A percentile compares a stretch with the other conserved stretches of the same genome.
Conservation (phyloP, 805 yeast species). For the Saccharomycopsis amapae region DNA sequence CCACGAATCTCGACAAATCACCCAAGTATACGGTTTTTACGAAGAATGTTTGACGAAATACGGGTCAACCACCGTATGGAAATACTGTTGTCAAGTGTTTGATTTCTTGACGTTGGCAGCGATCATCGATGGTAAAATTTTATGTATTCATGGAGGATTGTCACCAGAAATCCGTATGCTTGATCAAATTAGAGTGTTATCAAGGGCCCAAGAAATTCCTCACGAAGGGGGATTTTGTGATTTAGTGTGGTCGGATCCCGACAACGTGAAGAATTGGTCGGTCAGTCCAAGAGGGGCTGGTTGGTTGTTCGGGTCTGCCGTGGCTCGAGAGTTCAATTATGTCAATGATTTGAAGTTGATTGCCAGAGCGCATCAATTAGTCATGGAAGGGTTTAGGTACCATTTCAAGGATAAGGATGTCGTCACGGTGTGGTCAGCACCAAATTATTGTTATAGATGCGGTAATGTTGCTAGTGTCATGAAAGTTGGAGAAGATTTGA, state of each 20-base stretch:
- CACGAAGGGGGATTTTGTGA: conserved; percentile 99
- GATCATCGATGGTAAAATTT: conserved; percentile 85
- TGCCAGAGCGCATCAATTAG: conserved; percentile 96
- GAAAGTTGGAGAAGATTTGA: conserved; percentile 84
- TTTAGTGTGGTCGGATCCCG: conserved; percentile 97
- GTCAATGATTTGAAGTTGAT: conserved; percentile 82
- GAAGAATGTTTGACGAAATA: conserved; percentile 92
- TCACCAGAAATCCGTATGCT: conserved; percentile 97
- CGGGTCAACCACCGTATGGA: conserved; percentile 94
- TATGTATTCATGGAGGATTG: conserved; percentile 96
- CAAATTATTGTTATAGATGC: conserved; percentile 94
- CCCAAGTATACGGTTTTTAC: conserved; percentile 98
- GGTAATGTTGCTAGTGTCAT: conserved; percentile 98
- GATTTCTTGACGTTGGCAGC: conserved; percentile 93
- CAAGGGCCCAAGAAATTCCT: conserved; percentile 97
- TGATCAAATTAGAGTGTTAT: conserved; percentile 89
- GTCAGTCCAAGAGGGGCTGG: conserved; percentile 98
- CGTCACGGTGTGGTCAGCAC: conserved; percentile 97
- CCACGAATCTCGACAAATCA: conserved; percentile 94
- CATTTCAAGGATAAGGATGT: conserved; percentile 95
- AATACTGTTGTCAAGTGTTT: conserved; percentile 92
- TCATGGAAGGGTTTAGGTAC: conserved; percentile 96
- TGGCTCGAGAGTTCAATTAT: conserved; percentile 92
- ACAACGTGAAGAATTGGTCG: conserved; percentile 96
- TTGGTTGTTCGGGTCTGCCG: conserved; percentile 92